Evolutionary conservation across 805 yeast species (phyloP).

Genomic region (Tetrapisispora arboricola): DNA sequence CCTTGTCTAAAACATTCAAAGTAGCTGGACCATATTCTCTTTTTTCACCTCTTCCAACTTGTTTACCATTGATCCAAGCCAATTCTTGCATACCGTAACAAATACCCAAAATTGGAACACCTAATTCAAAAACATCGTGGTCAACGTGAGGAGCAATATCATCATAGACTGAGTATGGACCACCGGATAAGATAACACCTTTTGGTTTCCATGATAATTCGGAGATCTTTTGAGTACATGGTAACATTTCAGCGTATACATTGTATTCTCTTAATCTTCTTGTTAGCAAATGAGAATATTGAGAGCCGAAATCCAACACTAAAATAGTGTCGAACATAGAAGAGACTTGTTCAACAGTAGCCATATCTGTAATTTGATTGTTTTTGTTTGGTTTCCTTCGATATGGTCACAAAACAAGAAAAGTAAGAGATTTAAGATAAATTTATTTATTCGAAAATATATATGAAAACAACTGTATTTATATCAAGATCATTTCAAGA

Average conservation of each 20-base stretch:
- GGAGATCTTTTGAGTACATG: constrained; percentile 94
- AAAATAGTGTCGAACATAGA: constrained; percentile 90
- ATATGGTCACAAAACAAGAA: too few relatives aligned
- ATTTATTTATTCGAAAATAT: too few relatives aligned
- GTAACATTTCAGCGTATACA: constrained; percentile 98
- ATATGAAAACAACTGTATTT: too few relatives aligned
- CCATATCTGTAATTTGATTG: constrained; percentile 2
- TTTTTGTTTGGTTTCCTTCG: too few relatives aligned
- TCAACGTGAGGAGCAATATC: constrained; percentile 97
- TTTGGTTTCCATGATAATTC: constrained; percentile 91
- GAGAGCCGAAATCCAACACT: constrained; percentile 97
- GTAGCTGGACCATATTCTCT: constrained; percentile 98
- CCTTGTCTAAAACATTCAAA: constrained; percentile 57
- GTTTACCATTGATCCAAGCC: constrained; percentile 93
- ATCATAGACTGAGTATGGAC: constrained; percentile 95
- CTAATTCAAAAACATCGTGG: constrained; percentile 79
- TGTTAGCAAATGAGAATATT: constrained; percentile 92
- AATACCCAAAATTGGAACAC: constrained; percentile 92
- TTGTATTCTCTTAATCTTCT: constrained; percentile 96
- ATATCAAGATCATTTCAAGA: too few relatives aligned
- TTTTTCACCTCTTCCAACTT: constrained; percentile 90
- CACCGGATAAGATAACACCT: constrained; percentile 93
- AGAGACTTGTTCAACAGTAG: constrained; percentile 49
- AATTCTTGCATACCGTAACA: constrained; percentile 99
- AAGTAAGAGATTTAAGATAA: too few relatives aligned